phyloP scores from a whole-genome alignment of 768 basidiomycete genomes.

The Phlebiopsis flavidoalba region DNA sequence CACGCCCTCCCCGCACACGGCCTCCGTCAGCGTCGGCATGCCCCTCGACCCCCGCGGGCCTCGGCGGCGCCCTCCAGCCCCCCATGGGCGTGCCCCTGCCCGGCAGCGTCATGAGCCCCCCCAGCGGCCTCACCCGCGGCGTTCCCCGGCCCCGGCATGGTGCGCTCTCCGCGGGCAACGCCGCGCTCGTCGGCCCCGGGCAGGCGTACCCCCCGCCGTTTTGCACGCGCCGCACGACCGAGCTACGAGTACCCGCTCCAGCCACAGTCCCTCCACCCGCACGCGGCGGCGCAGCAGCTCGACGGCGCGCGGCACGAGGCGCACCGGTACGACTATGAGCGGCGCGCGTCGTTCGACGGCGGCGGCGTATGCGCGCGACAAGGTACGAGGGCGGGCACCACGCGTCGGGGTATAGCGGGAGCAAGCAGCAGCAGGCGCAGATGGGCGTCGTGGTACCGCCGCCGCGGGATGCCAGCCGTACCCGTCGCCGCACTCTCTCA shows the following conservation, averaged over 20 bases:
- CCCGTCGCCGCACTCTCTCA: constrained; percentile 4
- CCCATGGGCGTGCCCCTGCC: neutral
- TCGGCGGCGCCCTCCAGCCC: neutral
- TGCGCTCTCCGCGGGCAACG: neutral
- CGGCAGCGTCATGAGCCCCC: constrained; percentile 1
- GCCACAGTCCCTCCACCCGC: constrained; percentile 2
- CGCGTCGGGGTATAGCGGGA: neutral
- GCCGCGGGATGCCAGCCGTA: constrained; percentile 11
- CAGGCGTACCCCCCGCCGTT: neutral
- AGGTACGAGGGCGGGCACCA: neutral
- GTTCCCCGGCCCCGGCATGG: neutral
- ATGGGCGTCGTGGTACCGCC: neutral
- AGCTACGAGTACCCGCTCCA: neutral
- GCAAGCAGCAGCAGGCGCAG: neutral
- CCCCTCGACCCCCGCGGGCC: neutral
- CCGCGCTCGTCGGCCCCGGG: neutral
- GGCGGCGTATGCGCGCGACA: neutral
- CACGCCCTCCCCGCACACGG: neutral
- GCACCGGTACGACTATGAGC: constrained; percentile 3
- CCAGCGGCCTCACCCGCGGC: neutral
- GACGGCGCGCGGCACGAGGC: neutral
- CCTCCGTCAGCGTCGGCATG: neutral
- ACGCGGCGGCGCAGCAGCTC: neutral
- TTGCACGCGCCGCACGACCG: neutral
- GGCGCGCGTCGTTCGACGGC: constrained; percentile 2